Conservation (phyloP, 2,329 filamentous ascomycete species). For the Zymoseptoria passerinii region DNA sequence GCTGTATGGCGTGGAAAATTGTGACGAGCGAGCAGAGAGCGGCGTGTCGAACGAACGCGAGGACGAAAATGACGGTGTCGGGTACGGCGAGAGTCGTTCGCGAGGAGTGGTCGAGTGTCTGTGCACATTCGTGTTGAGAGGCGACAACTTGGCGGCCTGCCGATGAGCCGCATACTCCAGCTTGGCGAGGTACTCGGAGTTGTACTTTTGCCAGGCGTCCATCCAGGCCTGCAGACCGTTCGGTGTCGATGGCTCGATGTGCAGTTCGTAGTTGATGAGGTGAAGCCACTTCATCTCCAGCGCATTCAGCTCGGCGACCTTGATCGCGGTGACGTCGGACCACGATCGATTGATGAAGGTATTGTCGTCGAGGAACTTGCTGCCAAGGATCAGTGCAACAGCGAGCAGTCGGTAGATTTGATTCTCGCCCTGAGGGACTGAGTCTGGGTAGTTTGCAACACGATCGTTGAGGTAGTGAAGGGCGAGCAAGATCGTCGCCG, state of each 20-base stretch:
- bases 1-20: conserved; percentile 27
- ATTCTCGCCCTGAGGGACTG: conserved; percentile 44
- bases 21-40: conserved; percentile 25
- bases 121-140: conserved; percentile 57
- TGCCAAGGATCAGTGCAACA: conserved; percentile 74
- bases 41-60: conserved; percentile 21
- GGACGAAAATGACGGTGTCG: conserved; percentile 21
- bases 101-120: conserved; percentile 39
- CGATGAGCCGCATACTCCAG: conserved; percentile 29
- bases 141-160: conserved; percentile 41
- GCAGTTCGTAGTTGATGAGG: conserved; percentile 74
- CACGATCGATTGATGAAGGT: conserved; percentile 96
- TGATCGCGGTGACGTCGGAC: conserved; percentile 89
- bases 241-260: conserved; percentile 71
- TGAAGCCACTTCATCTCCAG: conserved; percentile 83
- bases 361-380: conserved; percentile 95
- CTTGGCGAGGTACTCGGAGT: conserved; percentile 27
- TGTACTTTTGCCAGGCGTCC: conserved; percentile 58
- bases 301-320: conserved; percentile 72
- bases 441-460: conserved; percentile 42
- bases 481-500: conserved; percentile 81
- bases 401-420: conserved; percentile 84
- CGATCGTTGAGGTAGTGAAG: conserved; percentile 82
- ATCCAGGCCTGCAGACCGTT: conserved; percentile 62
- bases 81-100: conserved; percentile 37